phyloP scores from a whole-genome alignment of 495 filamentous ascomycete genomes.

The Annulohypoxylon bovei region DNA sequence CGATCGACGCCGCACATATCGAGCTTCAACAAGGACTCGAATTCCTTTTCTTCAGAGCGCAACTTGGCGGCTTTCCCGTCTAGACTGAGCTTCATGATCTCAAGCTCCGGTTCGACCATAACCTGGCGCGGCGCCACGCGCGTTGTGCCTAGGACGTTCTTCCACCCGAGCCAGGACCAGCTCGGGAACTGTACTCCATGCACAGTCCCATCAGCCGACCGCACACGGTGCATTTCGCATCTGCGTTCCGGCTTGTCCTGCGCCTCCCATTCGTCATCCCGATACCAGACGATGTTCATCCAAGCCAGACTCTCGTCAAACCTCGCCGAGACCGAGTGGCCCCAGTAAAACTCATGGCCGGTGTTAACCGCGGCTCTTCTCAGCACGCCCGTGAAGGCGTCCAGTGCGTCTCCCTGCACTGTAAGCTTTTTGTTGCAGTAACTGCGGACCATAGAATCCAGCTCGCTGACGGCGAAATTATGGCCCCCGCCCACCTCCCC shows the following conservation, averaged over 20 bases:
- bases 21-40: conserved; percentile 4
- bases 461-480: conserved; percentile 23
- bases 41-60: background rate
- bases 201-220: conserved; percentile 6
- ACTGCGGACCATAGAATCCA: conserved; percentile 5
- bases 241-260: conserved; percentile 3
- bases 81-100: conserved; percentile 18
- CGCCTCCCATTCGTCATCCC: background rate
- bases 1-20: conserved; percentile 24
- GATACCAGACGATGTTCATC: conserved; percentile 18
- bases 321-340: conserved; percentile 22
- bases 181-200: conserved; percentile 24
- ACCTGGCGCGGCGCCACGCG: conserved; percentile 17
- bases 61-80: conserved; percentile 10
- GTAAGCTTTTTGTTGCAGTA: conserved; percentile 22
- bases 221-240: conserved; percentile 11
- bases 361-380: conserved; percentile 13
- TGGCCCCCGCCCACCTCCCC: conserved; percentile 25
- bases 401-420: conserved; percentile 13
- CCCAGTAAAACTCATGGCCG: conserved; percentile 32
- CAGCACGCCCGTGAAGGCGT: conserved; percentile 34
- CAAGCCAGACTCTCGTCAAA: conserved; percentile 27
- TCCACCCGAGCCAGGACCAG: conserved; percentile 39
- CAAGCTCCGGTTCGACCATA: conserved; percentile 21
- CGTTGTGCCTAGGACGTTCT: conserved; percentile 7